phyloP scores from a whole-genome alignment of 1,284 basidiomycete species.

The Meripilus lineatus region DNA sequence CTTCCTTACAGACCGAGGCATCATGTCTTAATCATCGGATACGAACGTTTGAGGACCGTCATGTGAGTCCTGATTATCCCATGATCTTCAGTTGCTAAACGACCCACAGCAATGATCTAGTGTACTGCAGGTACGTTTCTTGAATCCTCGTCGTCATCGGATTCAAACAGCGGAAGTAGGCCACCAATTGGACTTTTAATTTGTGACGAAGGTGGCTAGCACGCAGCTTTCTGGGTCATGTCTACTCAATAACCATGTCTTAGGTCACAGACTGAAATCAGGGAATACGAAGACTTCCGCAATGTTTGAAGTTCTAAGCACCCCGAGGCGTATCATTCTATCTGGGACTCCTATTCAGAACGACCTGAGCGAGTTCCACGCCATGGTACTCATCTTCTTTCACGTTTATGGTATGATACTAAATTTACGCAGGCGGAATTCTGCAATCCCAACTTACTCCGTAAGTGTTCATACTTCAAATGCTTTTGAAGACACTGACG shows the following conservation, averaged over 20 bases:
- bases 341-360: constrained; percentile 99
- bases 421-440: constrained; percentile 69
- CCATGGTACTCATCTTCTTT: constrained; percentile 63
- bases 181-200: constrained; percentile 92
- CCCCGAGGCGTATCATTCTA: constrained; percentile 77
- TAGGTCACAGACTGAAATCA: constrained; percentile 92
- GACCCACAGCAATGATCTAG: constrained; percentile 46
- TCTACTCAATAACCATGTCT: not conserved
- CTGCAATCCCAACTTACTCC: constrained; percentile 87
- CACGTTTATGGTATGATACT: constrained; percentile 5
- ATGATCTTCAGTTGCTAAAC: not conserved
- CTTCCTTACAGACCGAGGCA: constrained; percentile 53
- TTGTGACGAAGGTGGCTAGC: constrained; percentile 82
- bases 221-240: not conserved
- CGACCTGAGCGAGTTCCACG: constrained; percentile 91
- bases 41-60: constrained; percentile 83
- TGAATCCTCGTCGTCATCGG: not conserved
- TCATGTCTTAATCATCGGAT: constrained; percentile 92
- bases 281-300: constrained; percentile 88
- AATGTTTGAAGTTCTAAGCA: constrained; percentile 81
- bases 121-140: constrained; percentile 48
- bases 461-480: constrained; percentile 34
- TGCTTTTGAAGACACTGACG: not conserved
- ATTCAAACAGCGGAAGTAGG: constrained; percentile 28
- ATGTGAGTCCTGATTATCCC: constrained; percentile 45